Base-by-base conservation (phyloP, 2,329 filamentous ascomycete species). In the Leptographium flavum region DNA sequence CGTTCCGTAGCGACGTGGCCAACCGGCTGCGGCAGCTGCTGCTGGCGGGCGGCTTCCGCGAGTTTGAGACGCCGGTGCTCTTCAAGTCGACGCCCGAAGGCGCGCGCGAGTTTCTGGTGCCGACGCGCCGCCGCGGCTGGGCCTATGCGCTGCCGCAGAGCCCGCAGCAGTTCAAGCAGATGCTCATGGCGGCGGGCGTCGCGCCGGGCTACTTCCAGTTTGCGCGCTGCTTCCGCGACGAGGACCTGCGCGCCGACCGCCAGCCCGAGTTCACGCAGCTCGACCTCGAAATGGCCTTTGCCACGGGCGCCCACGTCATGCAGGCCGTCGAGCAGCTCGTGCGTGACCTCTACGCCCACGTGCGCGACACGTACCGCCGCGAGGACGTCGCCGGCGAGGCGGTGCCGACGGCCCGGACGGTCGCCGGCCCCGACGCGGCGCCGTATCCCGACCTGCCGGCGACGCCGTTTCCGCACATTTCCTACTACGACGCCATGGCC, bases 11-110 rank as follows among this genome's bases (percentile, higher is more conserved):
- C 5, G 68, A 45, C 69, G 47, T 63, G 69, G 49, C 49, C 13
- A 36, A 28, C 11, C 46, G 42, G 43, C 48, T 52, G 28, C 47
- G 53, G 1, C 42, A 47, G 14, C 47, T 52, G 11, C 31, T 60
- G 39, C 21, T 38, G 6, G 38, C 9, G 2, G 28, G 76, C 69
- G 50, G 69, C 1, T 90, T 88, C 55, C 67, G 74, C 13, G 83
- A 96, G 53, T 74, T 96, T 28, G 92, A 98, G 60, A 98, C 92
- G 0, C 92, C 92, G 0, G 67, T 95, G 4, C 71, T 98, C 1
- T 98, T 98, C 74, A 98, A 96, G 61, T 95, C 92, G 0, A 98
- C 92, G 0, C 87, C 92, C 0, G 92, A 98, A 64, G 92, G 92
- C 1, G 93, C 92, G 1, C 74, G 90, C 41, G 92, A 98, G 60